A percentile compares a stretch with the other conserved stretches of the same genome.
phyloP scores from a whole-genome alignment of 352 stramenopile genomes.

The Peronosclerospora sorghi region DNA sequence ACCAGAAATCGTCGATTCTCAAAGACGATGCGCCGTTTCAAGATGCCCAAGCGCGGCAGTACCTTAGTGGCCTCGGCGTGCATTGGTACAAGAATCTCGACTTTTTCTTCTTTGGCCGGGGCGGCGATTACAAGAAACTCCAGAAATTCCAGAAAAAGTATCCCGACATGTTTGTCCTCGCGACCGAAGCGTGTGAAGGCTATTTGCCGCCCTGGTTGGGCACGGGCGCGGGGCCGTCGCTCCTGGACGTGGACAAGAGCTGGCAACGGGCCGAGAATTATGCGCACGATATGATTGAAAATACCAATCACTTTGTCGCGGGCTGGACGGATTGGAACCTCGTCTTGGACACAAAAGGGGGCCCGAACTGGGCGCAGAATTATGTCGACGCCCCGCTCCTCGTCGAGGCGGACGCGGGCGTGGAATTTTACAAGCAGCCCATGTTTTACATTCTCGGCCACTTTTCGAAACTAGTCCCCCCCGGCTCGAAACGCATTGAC shows the following conservation, averaged over 20 bases:
- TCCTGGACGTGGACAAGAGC: constrained; percentile 16
- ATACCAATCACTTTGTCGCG: constrained; percentile 62
- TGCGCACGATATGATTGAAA: constrained; percentile 76
- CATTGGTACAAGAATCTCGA: neutral
- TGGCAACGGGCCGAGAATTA: constrained; percentile 71
- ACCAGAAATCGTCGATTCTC: constrained; percentile 53
- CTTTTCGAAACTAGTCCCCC: constrained; percentile 48
- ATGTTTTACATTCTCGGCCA: constrained; percentile 79
- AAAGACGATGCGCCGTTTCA: constrained; percentile 8
- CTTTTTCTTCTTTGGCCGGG: constrained; percentile 9
- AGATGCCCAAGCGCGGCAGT: neutral
- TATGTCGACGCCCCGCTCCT: constrained; percentile 65
- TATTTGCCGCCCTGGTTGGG: constrained; percentile 10
- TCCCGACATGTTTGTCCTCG: constrained; percentile 69
- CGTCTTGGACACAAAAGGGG: constrained; percentile 48
- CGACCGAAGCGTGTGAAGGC: constrained; percentile 60
- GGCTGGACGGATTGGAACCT: constrained; percentile 87
- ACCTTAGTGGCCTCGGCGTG: neutral
- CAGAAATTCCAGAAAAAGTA: constrained; percentile 32
- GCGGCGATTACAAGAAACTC: constrained; percentile 38
- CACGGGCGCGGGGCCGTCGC: constrained; percentile 25
- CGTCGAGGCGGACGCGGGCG: constrained; percentile 32
- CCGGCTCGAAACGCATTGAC: constrained; percentile 24
- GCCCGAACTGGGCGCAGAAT: constrained; percentile 68
- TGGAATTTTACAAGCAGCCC: constrained; percentile 74